Conservation (phyloP, 2,329 filamentous ascomycete genomes). For the Trichoderma arundinaceum region DNA sequence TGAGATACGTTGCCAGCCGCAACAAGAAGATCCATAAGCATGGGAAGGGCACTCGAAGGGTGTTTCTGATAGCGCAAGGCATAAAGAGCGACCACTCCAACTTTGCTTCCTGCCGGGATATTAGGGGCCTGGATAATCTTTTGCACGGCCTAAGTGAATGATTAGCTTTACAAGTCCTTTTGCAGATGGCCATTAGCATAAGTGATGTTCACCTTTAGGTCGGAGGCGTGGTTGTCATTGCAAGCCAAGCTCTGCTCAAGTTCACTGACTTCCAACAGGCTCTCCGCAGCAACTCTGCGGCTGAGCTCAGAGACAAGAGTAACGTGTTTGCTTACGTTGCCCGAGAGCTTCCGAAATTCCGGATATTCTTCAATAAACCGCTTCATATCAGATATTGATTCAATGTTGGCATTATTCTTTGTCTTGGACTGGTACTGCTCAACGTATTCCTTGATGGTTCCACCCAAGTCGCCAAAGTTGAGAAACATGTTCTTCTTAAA, state of each 20-base stretch:
- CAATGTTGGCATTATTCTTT: conserved; percentile 94
- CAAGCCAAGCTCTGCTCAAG: conserved; percentile 96
- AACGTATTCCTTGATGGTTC: conserved; percentile 97
- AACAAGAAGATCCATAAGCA: conserved; percentile 84
- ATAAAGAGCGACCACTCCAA: conserved; percentile 91
- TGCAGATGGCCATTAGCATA: not conserved
- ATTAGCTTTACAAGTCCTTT: conserved; percentile 36
- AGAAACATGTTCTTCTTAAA: conserved; percentile 99
- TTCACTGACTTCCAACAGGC: conserved; percentile 93
- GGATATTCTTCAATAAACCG: conserved; percentile 99
- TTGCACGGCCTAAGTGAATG: conserved; percentile 72
- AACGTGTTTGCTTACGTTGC: conserved; percentile 98
- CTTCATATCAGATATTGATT: conserved; percentile 98
- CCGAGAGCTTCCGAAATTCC: conserved; percentile 94
- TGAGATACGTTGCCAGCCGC: conserved; percentile 82
- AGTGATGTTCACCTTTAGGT: conserved; percentile 72
- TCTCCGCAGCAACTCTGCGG: conserved; percentile 82
- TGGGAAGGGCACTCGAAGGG: conserved; percentile 79
- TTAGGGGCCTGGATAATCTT: conserved; percentile 79
- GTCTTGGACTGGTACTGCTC: conserved; percentile 98
- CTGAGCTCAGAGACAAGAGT: conserved; percentile 94
- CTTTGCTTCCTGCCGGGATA: conserved; percentile 81
- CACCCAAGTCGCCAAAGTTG: conserved; percentile 93
- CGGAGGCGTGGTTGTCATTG: conserved; percentile 90
- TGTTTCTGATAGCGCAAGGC: conserved; percentile 90